Percentiles rank a stretch among this genome's conserved stretches.
Conservation (phyloP, 1,139 yeast species). For the Kodamaea fungicola region DNA sequence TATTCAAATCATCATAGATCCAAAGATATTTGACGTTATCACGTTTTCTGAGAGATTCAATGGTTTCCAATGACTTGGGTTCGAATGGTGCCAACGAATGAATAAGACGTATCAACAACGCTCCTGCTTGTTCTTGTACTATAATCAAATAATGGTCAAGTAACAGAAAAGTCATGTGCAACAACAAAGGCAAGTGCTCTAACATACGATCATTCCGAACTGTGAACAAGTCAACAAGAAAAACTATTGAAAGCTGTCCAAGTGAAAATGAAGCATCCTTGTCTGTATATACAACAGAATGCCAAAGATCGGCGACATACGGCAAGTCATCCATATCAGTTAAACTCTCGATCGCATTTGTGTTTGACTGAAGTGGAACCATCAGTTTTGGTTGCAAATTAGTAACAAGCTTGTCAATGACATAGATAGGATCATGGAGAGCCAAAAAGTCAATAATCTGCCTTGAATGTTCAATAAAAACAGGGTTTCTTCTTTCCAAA, state of each 20-base stretch:
- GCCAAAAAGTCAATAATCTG: conserved; percentile 78
- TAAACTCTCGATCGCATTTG: background rate
- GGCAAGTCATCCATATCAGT: conserved; percentile 33
- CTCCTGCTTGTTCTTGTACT: conserved; percentile 82
- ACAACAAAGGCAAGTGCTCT: conserved; percentile 62
- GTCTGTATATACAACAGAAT: conserved; percentile 53
- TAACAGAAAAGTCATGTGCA: conserved; percentile 78
- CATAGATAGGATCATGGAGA: conserved; percentile 49
- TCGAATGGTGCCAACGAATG: conserved; percentile 60
- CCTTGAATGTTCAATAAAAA: conserved; percentile 73
- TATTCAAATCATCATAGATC: conserved; percentile 83
- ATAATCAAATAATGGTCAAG: conserved; percentile 83
- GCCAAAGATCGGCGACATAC: conserved; percentile 70
- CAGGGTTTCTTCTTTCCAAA: conserved; percentile 65
- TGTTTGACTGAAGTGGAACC: conserved; percentile 60
- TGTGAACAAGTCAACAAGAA: conserved; percentile 76
- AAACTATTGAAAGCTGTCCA: conserved; percentile 83
- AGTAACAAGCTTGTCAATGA: conserved; percentile 62
- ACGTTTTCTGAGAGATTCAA: conserved; percentile 50
- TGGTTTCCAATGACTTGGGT: conserved; percentile 50
- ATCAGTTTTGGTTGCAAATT: conserved; percentile 80
- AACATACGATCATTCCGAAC: conserved; percentile 55
- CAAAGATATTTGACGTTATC: conserved; percentile 49
- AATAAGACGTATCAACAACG: conserved; percentile 69
- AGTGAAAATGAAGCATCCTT: conserved; percentile 79